These are phyloP conservation scores for Elsinoe arachidis DNA, from an alignment of 2,329 filamentous ascomycete species.

Conservation along the genomic window DNA sequence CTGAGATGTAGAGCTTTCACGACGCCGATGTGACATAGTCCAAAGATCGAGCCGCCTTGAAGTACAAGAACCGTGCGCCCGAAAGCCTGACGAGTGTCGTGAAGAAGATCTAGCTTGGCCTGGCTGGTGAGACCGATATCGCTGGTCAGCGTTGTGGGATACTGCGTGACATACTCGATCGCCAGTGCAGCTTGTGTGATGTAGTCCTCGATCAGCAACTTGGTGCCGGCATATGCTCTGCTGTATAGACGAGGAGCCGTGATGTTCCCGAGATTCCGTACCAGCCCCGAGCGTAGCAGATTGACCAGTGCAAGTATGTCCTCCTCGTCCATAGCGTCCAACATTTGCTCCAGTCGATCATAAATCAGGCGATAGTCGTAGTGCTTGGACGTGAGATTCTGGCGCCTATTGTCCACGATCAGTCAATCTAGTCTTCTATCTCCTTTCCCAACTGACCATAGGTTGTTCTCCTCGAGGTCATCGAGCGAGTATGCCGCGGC, in stretches of 20 bases:
- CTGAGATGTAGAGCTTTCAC: slow-evolving; percentile 77
- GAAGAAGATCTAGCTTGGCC: slow-evolving; percentile 75
- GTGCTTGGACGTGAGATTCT: slow-evolving; percentile 67
- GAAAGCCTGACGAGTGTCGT: slow-evolving; percentile 81
- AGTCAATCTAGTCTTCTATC: neutral
- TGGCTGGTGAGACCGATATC: slow-evolving; percentile 52
- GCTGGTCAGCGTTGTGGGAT: slow-evolving; percentile 44
- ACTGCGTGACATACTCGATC: slow-evolving; percentile 63
- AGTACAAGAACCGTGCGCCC: slow-evolving; percentile 77
- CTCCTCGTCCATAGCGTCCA: slow-evolving; percentile 58
- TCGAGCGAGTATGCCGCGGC: slow-evolving; percentile 77
- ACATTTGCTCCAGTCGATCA: slow-evolving; percentile 63
- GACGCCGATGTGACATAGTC: slow-evolving; percentile 80
- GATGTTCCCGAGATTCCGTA: slow-evolving; percentile 88
- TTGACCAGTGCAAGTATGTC: slow-evolving; percentile 70
- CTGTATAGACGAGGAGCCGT: slow-evolving; percentile 74
- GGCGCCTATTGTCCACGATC: slow-evolving; percentile 50
- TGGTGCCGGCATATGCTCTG: slow-evolving; percentile 77
- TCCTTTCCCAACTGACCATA: slow-evolving; percentile 51
- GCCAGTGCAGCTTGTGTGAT: slow-evolving; percentile 74
- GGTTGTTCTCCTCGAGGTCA: slow-evolving; percentile 66
- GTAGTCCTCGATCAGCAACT: slow-evolving; percentile 85
- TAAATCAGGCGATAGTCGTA: slow-evolving; percentile 84
- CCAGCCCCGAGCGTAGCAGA: slow-evolving; percentile 63
- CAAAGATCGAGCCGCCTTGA: slow-evolving; percentile 86